Evolutionary conservation across 1,284 basidiomycete genomes (phyloP).

Genomic region (Puccinia triticina): DNA sequence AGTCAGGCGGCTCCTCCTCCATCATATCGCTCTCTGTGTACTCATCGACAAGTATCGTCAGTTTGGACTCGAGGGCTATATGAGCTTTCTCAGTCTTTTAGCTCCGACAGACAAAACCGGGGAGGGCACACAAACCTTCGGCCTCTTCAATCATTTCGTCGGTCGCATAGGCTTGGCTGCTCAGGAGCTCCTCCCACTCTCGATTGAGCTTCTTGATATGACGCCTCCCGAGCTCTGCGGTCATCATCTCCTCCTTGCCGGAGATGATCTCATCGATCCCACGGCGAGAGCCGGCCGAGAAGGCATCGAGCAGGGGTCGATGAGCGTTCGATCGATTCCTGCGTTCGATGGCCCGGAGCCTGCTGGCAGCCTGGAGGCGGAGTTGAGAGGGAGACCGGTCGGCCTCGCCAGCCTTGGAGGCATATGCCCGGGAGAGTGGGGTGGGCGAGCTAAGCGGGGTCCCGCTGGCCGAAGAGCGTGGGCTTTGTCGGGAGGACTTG

Average conservation of each 20-base stretch:
- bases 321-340: slow-evolving; percentile 16
- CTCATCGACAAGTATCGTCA: background rate
- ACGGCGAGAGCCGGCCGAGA: slow-evolving; percentile 10
- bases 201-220: slow-evolving; percentile 33
- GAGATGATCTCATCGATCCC: slow-evolving; percentile 12
- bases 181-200: slow-evolving; percentile 21
- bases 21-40: background rate
- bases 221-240: slow-evolving; percentile 27
- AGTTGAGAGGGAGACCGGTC: slow-evolving; percentile 26
- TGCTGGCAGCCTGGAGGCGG: slow-evolving; percentile 31
- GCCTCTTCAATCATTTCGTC: slow-evolving; percentile 45
- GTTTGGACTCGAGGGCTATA: background rate
- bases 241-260: slow-evolving; percentile 23
- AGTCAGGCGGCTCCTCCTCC: slow-evolving; percentile 21
- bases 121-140: slow-evolving; percentile 3
- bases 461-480: slow-evolving; percentile 2
- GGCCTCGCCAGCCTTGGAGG: background rate
- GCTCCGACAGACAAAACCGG: background rate
- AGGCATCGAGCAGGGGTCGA: slow-evolving; percentile 29
- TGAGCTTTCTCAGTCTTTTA: background rate
- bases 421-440: slow-evolving; percentile 10
- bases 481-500: background rate
- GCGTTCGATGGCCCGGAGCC: slow-evolving; percentile 25
- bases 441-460: slow-evolving; percentile 38
- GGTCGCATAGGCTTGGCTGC: slow-evolving; percentile 15